phyloP scores from a whole-genome alignment of 1,284 basidiomycete species.

The Vanrija pseudolonga region DNA sequence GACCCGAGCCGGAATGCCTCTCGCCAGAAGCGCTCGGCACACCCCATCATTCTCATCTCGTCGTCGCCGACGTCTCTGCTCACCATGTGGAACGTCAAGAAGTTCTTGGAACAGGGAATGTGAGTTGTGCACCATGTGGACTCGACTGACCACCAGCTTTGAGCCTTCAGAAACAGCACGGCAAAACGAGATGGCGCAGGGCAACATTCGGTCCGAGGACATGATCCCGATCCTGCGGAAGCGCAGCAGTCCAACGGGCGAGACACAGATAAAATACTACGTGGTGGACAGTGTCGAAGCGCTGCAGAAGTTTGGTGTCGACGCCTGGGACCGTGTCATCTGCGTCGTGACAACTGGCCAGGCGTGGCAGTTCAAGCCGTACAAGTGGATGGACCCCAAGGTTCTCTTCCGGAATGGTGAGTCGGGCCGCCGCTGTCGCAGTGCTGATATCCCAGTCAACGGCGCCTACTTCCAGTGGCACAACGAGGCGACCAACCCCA shows the following conservation, averaged over 20 bases:
- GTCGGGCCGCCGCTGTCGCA: slow-evolving; percentile 31
- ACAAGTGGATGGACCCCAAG: slow-evolving; percentile 91
- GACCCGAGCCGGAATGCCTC: slow-evolving; percentile 49
- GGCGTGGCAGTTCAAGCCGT: slow-evolving; percentile 93
- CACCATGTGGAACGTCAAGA: slow-evolving; percentile 96
- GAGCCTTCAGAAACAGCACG: slow-evolving; percentile 73
- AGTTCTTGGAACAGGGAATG: slow-evolving; percentile 84
- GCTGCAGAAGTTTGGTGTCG: slow-evolving; percentile 80
- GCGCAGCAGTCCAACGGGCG: slow-evolving; percentile 53
- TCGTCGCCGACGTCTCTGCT: slow-evolving; percentile 91
- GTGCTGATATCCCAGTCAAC: slow-evolving; percentile 61
- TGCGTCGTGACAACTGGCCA: slow-evolving; percentile 97
- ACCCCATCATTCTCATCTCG: slow-evolving; percentile 94
- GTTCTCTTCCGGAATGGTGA: slow-evolving; percentile 87
- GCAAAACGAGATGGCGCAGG: slow-evolving; percentile 52
- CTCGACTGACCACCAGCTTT: slow-evolving; percentile 55
- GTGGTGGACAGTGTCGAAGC: slow-evolving; percentile 92
- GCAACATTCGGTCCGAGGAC: slow-evolving; percentile 74
- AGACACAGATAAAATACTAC: slow-evolving; percentile 58
- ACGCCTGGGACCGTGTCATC: slow-evolving; percentile 91
- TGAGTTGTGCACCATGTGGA: slow-evolving; percentile 50
- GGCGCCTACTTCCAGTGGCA: slow-evolving; percentile 90
- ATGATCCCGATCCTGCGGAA: slow-evolving; percentile 77
- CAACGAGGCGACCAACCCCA: slow-evolving; percentile 81
- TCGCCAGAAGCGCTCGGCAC: slow-evolving; percentile 46